These are phyloP conservation scores for Pistacia atlantica DNA, from an alignment of 345 rosid species.

Conservation along the genomic window DNA sequence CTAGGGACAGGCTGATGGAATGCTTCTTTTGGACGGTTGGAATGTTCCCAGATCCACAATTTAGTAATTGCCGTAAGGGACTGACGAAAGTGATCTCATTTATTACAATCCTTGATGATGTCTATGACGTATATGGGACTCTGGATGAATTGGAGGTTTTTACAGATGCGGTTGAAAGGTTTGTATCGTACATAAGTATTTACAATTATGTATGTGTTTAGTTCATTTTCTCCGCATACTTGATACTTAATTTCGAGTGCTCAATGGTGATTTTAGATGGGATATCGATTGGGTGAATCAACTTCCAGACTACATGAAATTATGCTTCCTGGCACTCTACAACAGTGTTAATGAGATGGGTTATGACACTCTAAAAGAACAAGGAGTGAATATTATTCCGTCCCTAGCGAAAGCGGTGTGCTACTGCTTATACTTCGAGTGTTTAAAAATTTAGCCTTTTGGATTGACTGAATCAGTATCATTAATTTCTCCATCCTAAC, in stretches of 20 bases:
- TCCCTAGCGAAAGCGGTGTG: slow-evolving; percentile 36
- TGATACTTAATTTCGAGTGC: neutral
- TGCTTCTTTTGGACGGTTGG: slow-evolving; percentile 52
- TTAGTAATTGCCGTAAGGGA: slow-evolving; percentile 23
- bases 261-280: slow-evolving; percentile 35
- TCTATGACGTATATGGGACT: slow-evolving; percentile 43
- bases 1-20: slow-evolving; percentile 52
- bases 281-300: slow-evolving; percentile 31
- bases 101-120: slow-evolving; percentile 33
- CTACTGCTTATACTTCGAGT: no score
- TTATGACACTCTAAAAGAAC: slow-evolving; percentile 38
- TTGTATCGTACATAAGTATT: neutral
- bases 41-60: slow-evolving; percentile 32
- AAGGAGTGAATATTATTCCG: slow-evolving; percentile 27
- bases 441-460: no score
- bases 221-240: neutral
- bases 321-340: slow-evolving; percentile 41
- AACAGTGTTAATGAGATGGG: slow-evolving; percentile 49
- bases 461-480: no score
- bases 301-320: slow-evolving; percentile 46
- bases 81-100: slow-evolving; percentile 41
- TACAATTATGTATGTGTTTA: neutral
- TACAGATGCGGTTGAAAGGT: slow-evolving; percentile 44
- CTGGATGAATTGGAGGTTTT: slow-evolving; percentile 43
- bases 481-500: no score